Evolutionary conservation across 1,284 basidiomycete species (phyloP).

Genomic region (Phlebopus sp.): DNA sequence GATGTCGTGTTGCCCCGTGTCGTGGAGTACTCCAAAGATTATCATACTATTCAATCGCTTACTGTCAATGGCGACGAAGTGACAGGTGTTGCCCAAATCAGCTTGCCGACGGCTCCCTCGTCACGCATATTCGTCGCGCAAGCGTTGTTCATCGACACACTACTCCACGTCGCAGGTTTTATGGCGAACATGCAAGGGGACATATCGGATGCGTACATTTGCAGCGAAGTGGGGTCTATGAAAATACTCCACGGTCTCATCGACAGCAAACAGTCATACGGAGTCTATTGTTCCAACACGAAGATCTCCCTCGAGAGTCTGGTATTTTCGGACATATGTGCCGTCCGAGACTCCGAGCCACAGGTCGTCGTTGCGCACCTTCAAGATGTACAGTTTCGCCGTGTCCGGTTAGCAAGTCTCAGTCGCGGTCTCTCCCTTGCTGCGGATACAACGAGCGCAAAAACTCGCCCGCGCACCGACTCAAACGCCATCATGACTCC

Average conservation of each 20-base stretch:
- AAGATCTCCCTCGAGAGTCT: slow-evolving; percentile 41
- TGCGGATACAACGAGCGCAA: slow-evolving; percentile 13
- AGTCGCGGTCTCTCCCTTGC: slow-evolving; percentile 42
- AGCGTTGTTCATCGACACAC: slow-evolving; percentile 62
- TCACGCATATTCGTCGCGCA: slow-evolving; percentile 41
- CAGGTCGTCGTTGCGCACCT: slow-evolving; percentile 49
- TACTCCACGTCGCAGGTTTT: slow-evolving; percentile 69
- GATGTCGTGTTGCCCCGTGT: slow-evolving; percentile 65
- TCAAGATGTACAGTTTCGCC: slow-evolving; percentile 55
- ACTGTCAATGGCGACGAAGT: slow-evolving; percentile 47
- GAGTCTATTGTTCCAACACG: slow-evolving; percentile 49
- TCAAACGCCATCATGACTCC: slow-evolving; percentile 29
- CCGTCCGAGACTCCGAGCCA: slow-evolving; percentile 36
- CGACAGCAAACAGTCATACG: slow-evolving; percentile 42
- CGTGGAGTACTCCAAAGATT: slow-evolving; percentile 59
- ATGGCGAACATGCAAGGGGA: slow-evolving; percentile 56
- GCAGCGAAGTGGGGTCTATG: slow-evolving; percentile 50
- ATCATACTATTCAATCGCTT: slow-evolving; percentile 56
- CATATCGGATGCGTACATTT: slow-evolving; percentile 58
- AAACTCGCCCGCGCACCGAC: slow-evolving; percentile 21
- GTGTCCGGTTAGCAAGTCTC: slow-evolving; percentile 48
- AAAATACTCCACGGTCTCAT: slow-evolving; percentile 43
- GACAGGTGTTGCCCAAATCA: slow-evolving; percentile 51
- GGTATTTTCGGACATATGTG: slow-evolving; percentile 50
- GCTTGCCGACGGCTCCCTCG: slow-evolving; percentile 36